A percentile compares a stretch with the other conserved stretches of the same genome.
These are phyloP conservation scores for Geotrichum carabidarum DNA, from an alignment of 1,139 yeast genomes.

Conservation along the genomic window DNA sequence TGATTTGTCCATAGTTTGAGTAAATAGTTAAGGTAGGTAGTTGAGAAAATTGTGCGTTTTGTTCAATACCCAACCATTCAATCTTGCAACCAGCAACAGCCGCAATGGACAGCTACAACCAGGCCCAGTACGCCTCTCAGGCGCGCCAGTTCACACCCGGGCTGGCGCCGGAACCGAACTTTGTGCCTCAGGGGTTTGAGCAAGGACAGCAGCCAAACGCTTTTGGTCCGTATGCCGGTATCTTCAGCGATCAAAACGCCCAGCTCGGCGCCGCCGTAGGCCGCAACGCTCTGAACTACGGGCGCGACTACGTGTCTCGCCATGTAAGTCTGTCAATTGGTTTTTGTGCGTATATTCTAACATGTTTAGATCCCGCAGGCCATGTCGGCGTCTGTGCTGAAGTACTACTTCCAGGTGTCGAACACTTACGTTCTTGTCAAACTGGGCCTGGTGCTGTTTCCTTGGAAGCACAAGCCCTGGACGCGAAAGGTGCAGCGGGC, in stretches of 20 bases:
- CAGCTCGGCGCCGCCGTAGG: slow-evolving; percentile 88
- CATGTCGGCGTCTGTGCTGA: slow-evolving; percentile 47
- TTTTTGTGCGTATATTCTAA: neutral
- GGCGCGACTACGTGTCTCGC: slow-evolving; percentile 69
- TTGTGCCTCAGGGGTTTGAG: neutral
- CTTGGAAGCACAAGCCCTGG: slow-evolving; percentile 74
- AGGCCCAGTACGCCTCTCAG: neutral
- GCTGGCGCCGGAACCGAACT: neutral
- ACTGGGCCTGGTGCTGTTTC: slow-evolving; percentile 68
- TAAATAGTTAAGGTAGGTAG: neutral
- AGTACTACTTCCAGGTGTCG: slow-evolving; percentile 87
- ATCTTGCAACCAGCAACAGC: neutral
- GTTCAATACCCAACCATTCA: neutral
- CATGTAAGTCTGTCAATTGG: slow-evolving; percentile 36
- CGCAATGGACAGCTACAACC: neutral
- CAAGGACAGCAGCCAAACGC: neutral
- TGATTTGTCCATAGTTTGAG: neutral
- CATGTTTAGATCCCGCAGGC: slow-evolving; percentile 26
- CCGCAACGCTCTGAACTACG: slow-evolving; percentile 65
- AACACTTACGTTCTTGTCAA: slow-evolving; percentile 79
- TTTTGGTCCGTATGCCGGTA: slow-evolving; percentile 21
- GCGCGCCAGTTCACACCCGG: neutral
- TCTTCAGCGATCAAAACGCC: slow-evolving; percentile 75
- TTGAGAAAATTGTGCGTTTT: neutral
- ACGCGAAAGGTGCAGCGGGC: slow-evolving; percentile 38